Evolutionary conservation across 2,329 filamentous ascomycete genomes (phyloP).

Genomic region (Phoma herbarum): DNA sequence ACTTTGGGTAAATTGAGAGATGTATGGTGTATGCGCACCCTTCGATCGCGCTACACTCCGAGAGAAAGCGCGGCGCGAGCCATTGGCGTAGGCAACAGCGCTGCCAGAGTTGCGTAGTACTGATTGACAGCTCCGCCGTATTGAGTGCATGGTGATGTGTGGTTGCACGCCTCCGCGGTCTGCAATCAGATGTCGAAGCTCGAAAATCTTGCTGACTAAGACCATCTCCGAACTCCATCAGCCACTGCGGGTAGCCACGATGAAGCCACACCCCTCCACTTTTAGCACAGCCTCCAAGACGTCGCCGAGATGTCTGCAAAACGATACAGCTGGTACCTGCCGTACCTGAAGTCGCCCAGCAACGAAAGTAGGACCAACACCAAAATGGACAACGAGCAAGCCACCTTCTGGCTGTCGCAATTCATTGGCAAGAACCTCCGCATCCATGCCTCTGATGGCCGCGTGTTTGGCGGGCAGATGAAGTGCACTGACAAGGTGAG

Average conservation of each 20-base stretch:
- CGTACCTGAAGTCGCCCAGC: slow-evolving; percentile 24
- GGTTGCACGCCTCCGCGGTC: slow-evolving; percentile 4
- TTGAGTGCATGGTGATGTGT: slow-evolving; percentile 41
- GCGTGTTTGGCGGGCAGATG: slow-evolving; percentile 88
- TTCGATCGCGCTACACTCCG: slow-evolving; percentile 31
- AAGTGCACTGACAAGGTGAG: slow-evolving; percentile 93
- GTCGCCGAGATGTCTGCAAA: slow-evolving; percentile 16
- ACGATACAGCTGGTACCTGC: slow-evolving; percentile 34
- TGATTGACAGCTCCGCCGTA: slow-evolving; percentile 42
- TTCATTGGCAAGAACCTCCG: slow-evolving; percentile 82
- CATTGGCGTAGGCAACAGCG: slow-evolving; percentile 27
- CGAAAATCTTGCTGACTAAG: slow-evolving; percentile 29
- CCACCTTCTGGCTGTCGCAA: slow-evolving; percentile 66
- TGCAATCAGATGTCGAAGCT: not conserved
- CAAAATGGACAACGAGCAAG: slow-evolving; percentile 62
- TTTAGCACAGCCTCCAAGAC: slow-evolving; percentile 20
- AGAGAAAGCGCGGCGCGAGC: slow-evolving; percentile 44
- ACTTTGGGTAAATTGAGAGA: not conserved
- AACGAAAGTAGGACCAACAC: slow-evolving; percentile 6
- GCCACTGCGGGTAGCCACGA: slow-evolving; percentile 20
- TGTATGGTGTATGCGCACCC: slow-evolving; percentile 28
- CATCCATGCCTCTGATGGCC: slow-evolving; percentile 80
- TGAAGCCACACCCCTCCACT: slow-evolving; percentile 20
- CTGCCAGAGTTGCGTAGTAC: slow-evolving; percentile 30
- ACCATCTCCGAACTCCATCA: slow-evolving; percentile 1